These are phyloP conservation scores for Paramyrothecium sp. DNA, from an alignment of 2,329 filamentous ascomycete species.

Conservation along the genomic window DNA sequence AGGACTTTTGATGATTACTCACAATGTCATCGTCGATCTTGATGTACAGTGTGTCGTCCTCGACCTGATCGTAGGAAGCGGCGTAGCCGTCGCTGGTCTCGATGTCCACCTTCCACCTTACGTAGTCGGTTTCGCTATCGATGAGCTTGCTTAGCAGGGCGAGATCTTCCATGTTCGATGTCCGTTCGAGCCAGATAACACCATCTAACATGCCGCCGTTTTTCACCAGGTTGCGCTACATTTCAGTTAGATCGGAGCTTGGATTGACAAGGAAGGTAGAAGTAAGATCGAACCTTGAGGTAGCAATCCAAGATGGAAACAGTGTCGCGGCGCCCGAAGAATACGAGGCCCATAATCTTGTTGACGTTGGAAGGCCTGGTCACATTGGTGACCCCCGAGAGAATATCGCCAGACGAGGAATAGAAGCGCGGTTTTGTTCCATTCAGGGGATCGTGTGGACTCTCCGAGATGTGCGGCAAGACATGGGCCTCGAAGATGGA, in stretches of 20 bases:
- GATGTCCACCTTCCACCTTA: slow-evolving; percentile 32
- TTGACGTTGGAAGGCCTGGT: slow-evolving; percentile 13
- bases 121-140: slow-evolving; percentile 32
- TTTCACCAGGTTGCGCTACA: slow-evolving; percentile 39
- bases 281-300: slow-evolving; percentile 27
- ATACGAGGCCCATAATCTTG: slow-evolving; percentile 44
- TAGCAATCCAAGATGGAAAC: slow-evolving; percentile 48
- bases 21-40: slow-evolving; percentile 38
- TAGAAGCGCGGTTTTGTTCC: slow-evolving; percentile 17
- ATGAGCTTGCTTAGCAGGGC: slow-evolving; percentile 37
- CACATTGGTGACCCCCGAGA: slow-evolving; percentile 15
- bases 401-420: slow-evolving; percentile 15
- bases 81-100: slow-evolving; percentile 28
- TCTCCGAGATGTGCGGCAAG: neutral
- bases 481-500: neutral
- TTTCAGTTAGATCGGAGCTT: neutral
- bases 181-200: slow-evolving; percentile 42
- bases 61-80: slow-evolving; percentile 40
- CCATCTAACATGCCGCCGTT: slow-evolving; percentile 44
- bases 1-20: slow-evolving; percentile 13
- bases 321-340: slow-evolving; percentile 41
- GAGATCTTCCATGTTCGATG: slow-evolving; percentile 35
- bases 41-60: slow-evolving; percentile 42
- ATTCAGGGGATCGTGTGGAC: neutral
- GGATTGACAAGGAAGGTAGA: neutral